Base-by-base conservation (phyloP, 2,329 filamentous ascomycete species). In the Penicillium olsonii region DNA sequence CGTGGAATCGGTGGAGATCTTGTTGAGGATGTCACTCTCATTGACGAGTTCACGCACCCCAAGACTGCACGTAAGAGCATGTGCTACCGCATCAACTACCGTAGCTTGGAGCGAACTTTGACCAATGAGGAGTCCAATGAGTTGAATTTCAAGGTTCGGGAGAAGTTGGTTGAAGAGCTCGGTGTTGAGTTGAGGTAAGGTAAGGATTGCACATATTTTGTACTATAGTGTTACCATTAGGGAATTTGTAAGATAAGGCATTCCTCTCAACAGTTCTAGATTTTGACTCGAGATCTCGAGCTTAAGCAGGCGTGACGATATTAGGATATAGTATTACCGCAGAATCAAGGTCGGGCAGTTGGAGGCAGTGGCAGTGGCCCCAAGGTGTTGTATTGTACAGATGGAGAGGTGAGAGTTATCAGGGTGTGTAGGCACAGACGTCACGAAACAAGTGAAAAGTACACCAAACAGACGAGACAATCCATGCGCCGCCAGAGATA, bases 41-140 rank as follows among this genome's bases (percentile, higher is more conserved):
- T 90, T 44, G 94, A 97, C 71, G 83, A 90, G 67, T 99, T 97
- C 70, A 84, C 82, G 40, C 91, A 97, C 71, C 91, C 92, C 31
- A 91, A 88, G 75, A 92, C 88, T 17, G 85, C 87, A 4, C 80
- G 88, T 59, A 87, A 82, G 74, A 96, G 92, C 75, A 73, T 94
- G 75, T 95, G 90, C 72, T 99, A 96, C 71, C 82, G 92, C 55
- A 87, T 97, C 71, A 92, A 92, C 67, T 99, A 99, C 74, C 83
- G 94, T 57, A 96, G 91, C 70, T 75, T 96, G 60, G 92, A 96
- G 77, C 82, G 88, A 66, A 99, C 92, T 2, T 75, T 99, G 69
- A 96, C 87, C 9, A 94, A 91, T 61, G 78, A 82, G 29, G 89
- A 96, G 77, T 83, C 85, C 10, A 95, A 95, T 66, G 71, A 77